phyloP scores from a whole-genome alignment of 225 moss, liverwort and hornwort genomes.

The Asterella californica region DNA sequence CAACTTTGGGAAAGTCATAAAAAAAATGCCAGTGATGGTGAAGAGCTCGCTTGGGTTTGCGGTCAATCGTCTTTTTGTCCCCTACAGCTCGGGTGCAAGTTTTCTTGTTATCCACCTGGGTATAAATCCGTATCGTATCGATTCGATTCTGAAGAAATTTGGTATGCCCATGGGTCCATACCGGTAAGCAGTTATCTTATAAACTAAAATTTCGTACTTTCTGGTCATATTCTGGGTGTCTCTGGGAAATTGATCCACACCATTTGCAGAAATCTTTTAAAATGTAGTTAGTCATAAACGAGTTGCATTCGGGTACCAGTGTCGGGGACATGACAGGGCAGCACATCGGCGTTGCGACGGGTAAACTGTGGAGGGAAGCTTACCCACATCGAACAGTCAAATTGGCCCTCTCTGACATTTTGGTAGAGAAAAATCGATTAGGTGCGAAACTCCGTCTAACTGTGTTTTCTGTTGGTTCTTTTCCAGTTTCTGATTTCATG shows the following conservation, averaged over 20 bases:
- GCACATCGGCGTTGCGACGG: constrained; percentile 45
- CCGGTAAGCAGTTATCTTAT: constrained; percentile 45
- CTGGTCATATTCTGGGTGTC: not conserved
- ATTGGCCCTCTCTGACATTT: constrained; percentile 28
- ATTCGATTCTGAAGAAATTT: constrained; percentile 65
- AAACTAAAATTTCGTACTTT: not conserved
- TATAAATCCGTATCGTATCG: constrained; percentile 74
- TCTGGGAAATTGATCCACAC: not conserved
- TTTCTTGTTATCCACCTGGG: constrained; percentile 59
- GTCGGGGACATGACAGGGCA: constrained; percentile 59
- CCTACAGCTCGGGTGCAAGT: constrained; percentile 53
- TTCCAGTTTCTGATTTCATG: not conserved
- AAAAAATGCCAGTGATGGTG: constrained; percentile 75
- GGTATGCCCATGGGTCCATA: constrained; percentile 96
- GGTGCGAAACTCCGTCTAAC: constrained; percentile 32
- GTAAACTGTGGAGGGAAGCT: constrained; percentile 39
- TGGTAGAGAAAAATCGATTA: constrained; percentile 55
- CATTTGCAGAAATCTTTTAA: not conserved
- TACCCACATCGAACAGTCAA: constrained; percentile 50
- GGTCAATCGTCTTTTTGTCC: constrained; percentile 79
- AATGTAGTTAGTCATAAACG: not conserved
- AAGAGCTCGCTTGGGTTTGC: constrained; percentile 76
- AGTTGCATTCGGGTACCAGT: constrained; percentile 12
- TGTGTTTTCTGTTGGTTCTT: not conserved
- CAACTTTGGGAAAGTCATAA: constrained; percentile 56